Conservation (phyloP, 2,329 filamentous ascomycete species). For the Colletotrichum ledebouriae region DNA sequence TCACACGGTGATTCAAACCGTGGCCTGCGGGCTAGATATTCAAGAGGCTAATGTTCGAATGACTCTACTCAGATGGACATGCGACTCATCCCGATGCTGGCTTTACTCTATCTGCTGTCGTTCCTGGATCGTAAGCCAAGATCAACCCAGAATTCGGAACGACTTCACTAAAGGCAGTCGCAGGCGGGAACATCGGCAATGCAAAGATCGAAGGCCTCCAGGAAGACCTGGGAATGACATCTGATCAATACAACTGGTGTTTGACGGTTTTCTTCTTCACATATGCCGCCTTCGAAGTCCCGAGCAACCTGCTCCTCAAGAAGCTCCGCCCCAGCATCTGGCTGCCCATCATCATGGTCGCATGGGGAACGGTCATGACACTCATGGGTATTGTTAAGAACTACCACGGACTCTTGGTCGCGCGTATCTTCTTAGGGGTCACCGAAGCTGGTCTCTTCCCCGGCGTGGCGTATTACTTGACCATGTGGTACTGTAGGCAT, state of each 20-base stretch:
- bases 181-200: conserved; percentile 73
- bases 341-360: conserved; percentile 81
- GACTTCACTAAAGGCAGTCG: background rate
- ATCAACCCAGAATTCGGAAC: fast-evolving
- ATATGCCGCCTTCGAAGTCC: conserved; percentile 80
- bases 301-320: conserved; percentile 85
- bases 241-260: conserved; percentile 78
- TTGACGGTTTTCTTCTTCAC: conserved; percentile 84
- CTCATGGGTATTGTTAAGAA: conserved; percentile 66
- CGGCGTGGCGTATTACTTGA: conserved; percentile 71
- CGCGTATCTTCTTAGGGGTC: conserved; percentile 73
- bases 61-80: conserved; percentile 59
- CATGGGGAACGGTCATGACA: conserved; percentile 65
- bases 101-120: conserved; percentile 75
- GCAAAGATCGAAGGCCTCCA: conserved; percentile 73
- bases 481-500: conserved; percentile 71
- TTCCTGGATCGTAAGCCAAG: conserved; percentile 70
- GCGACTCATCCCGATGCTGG: conserved; percentile 72
- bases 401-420: conserved; percentile 60
- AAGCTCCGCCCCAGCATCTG: conserved; percentile 79
- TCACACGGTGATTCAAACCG: background rate
- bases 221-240: conserved; percentile 68
- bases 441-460: conserved; percentile 77
- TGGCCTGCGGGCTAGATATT: background rate
- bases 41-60: background rate